Percentiles rank a stretch among this genome's conserved stretches.
Evolutionary conservation across 2,329 filamentous ascomycete species (phyloP).

Genomic region (Trematosphaeria pertusa): DNA sequence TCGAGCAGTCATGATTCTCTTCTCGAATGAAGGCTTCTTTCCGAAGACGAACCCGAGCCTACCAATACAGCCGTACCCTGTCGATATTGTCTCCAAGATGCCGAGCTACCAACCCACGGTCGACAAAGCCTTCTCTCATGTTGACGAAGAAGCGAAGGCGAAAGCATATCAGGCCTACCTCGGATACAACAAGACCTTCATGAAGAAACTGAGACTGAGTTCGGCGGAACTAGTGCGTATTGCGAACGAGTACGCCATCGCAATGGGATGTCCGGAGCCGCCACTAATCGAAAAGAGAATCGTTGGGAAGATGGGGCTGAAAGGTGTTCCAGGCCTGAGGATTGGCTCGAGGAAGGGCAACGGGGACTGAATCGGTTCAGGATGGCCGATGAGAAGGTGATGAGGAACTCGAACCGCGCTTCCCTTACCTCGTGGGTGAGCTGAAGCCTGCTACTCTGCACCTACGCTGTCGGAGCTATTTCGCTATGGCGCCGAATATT

Average conservation of each 20-base stretch:
- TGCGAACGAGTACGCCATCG: slow-evolving; percentile 53
- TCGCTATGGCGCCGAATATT: too few species aligned
- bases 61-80: slow-evolving; percentile 59
- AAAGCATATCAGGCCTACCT: slow-evolving; percentile 57
- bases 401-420: too few species aligned
- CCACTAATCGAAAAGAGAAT: slow-evolving; percentile 54
- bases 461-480: too few species aligned
- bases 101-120: slow-evolving; percentile 41
- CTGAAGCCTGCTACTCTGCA: too few species aligned
- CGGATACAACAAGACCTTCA: slow-evolving; percentile 55
- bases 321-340: slow-evolving; percentile 52
- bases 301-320: slow-evolving; percentile 58
- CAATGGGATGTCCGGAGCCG: slow-evolving; percentile 55
- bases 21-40: slow-evolving; percentile 61
- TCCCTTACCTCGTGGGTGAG: too few species aligned
- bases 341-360: slow-evolving; percentile 32
- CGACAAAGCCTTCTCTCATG: slow-evolving; percentile 39
- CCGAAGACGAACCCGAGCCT: slow-evolving; percentile 56
- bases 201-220: slow-evolving; percentile 51
- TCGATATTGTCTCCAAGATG: slow-evolving; percentile 48
- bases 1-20: slow-evolving; percentile 62
- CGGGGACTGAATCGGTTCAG: too few species aligned
- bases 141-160: slow-evolving; percentile 51
- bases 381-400: too few species aligned
- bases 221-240: slow-evolving; percentile 49